phyloP scores from a whole-genome alignment of 2,329 filamentous ascomycete species.

The Sporothrix variecibatus region DNA sequence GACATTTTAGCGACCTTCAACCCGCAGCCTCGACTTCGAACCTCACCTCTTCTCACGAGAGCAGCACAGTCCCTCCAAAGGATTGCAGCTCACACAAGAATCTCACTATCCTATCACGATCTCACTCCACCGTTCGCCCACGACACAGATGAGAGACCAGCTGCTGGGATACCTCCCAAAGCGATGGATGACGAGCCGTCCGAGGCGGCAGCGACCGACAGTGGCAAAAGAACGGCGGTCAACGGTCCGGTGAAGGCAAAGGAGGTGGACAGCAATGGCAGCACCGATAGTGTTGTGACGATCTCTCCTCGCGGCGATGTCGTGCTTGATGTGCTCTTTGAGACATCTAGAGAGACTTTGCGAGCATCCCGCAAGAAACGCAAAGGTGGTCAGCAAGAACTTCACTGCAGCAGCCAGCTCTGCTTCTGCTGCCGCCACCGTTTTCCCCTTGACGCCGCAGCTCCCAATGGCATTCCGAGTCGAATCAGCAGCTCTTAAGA shows the following conservation, averaged over 20 bases:
- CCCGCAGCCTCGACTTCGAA: not conserved
- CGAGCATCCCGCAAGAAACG: constrained; percentile 40
- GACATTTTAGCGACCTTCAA: not conserved
- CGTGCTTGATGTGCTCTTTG: constrained; percentile 66
- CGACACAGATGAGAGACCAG: constrained; percentile 20
- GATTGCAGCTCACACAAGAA: not conserved
- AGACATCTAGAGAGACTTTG: constrained; percentile 57
- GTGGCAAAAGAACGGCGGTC: constrained; percentile 26
- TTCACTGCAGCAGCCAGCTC: constrained; percentile 29
- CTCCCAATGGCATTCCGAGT: constrained; percentile 60
- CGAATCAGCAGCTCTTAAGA: constrained; percentile 56
- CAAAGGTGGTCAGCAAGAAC: constrained; percentile 26
- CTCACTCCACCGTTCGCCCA: not conserved
- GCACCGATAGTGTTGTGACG: constrained; percentile 43
- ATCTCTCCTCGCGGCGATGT: constrained; percentile 64
- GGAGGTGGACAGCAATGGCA: not conserved
- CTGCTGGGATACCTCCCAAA: constrained; percentile 15
- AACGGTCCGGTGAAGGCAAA: constrained; percentile 25
- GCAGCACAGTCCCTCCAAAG: not conserved
- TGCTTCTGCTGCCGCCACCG: not conserved
- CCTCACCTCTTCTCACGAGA: not conserved
- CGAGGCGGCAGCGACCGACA: constrained; percentile 25
- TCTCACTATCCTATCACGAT: not conserved
- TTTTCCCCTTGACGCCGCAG: constrained; percentile 36
- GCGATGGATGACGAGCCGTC: constrained; percentile 34